Conservation (phyloP, 2,329 filamentous ascomycete genomes). For the Ampelomyces quisqualis region DNA sequence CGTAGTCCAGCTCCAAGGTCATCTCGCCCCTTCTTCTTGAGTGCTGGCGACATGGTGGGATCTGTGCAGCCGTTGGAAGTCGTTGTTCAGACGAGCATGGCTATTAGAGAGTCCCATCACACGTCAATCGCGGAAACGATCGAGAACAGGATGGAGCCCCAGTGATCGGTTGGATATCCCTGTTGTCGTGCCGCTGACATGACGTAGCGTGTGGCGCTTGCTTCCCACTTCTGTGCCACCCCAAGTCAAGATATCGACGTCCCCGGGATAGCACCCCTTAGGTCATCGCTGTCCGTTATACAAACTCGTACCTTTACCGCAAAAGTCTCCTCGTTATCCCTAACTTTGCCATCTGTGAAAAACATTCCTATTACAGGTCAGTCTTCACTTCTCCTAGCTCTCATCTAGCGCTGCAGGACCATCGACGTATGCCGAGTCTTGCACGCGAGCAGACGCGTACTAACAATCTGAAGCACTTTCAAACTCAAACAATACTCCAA, state of each 20-base stretch:
- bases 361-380: slow-evolving; percentile 12
- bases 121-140: slow-evolving; percentile 23
- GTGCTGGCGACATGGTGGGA: slow-evolving; percentile 23
- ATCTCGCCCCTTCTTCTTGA: slow-evolving; percentile 37
- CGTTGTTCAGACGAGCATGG: slow-evolving; percentile 3
- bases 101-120: slow-evolving; percentile 10
- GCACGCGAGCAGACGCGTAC: slow-evolving; percentile 23
- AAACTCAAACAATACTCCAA: neutral
- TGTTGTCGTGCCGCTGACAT: slow-evolving; percentile 25
- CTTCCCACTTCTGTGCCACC: slow-evolving; percentile 31
- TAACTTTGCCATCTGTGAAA: neutral
- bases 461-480: slow-evolving; percentile 3
- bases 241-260: slow-evolving; percentile 26
- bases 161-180: slow-evolving; percentile 24
- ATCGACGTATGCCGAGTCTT: slow-evolving; percentile 15
- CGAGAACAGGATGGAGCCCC: slow-evolving; percentile 29
- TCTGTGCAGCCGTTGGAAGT: slow-evolving; percentile 10
- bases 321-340: neutral
- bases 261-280: slow-evolving; percentile 11
- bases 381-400: slow-evolving; percentile 8
- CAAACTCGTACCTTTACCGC: slow-evolving; percentile 1
- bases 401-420: slow-evolving; percentile 1
- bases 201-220: slow-evolving; percentile 40
- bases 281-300: slow-evolving; percentile 11
- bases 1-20: slow-evolving; percentile 48